Conservation (phyloP, 208 protist species). For the Acanthamoeba lenticulata region DNA sequence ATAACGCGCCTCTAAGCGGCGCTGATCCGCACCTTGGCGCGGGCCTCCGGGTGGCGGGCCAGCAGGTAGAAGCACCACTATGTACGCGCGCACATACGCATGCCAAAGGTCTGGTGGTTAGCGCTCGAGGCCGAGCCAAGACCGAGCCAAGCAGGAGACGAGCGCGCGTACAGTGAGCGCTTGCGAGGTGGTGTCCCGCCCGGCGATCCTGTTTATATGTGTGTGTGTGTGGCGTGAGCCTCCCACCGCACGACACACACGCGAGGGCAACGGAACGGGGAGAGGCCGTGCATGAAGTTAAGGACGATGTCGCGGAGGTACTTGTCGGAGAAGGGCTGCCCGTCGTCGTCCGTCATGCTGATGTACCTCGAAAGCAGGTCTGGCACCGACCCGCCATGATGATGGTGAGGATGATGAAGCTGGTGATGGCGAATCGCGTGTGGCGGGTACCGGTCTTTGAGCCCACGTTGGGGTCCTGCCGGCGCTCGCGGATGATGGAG, state of each 20-base stretch:
- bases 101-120: neutral
- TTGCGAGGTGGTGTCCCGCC: slow-evolving; percentile 48
- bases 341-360: slow-evolving; percentile 38
- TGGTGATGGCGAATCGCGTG: neutral
- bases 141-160: neutral
- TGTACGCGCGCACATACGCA: neutral
- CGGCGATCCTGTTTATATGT: slow-evolving; percentile 12
- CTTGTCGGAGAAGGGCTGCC: slow-evolving; percentile 45
- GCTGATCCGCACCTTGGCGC: slow-evolving; percentile 16
- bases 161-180: neutral
- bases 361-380: slow-evolving; percentile 48
- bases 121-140: neutral
- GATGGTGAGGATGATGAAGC: neutral
- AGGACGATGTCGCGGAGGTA: slow-evolving; percentile 56
- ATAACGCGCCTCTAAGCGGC: too few relatives aligned
- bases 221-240: neutral
- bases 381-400: too few relatives aligned
- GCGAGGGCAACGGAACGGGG: neutral
- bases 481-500: slow-evolving; percentile 2
- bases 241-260: too few relatives aligned
- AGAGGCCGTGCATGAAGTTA: slow-evolving; percentile 56
- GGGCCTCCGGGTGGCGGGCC: neutral
- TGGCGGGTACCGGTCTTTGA: neutral
- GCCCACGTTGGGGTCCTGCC: neutral
- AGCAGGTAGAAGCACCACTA: slow-evolving; percentile 63